Evolutionary conservation across 345 rosid species (phyloP).

Genomic region (Arabidopsis thaliana): DNA sequence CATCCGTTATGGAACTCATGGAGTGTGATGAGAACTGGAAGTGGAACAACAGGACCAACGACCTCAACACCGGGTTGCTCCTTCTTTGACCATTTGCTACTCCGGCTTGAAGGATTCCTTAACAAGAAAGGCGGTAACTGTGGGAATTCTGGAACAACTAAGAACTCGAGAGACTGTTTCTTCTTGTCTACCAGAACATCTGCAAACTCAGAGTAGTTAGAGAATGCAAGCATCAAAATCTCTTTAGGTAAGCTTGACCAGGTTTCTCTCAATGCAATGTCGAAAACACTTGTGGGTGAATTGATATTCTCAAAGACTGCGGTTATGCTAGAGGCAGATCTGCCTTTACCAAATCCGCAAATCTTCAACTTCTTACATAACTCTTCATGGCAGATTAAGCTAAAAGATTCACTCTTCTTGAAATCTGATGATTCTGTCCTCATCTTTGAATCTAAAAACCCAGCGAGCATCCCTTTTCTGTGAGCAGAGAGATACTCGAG

Average conservation of each 20-base stretch:
- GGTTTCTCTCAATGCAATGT: slow-evolving; percentile 57
- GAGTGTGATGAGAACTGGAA: slow-evolving; percentile 57
- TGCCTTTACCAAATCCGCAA: slow-evolving; percentile 54
- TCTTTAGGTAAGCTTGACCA: slow-evolving; percentile 70
- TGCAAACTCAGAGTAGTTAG: slow-evolving; percentile 59
- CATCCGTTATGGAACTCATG: slow-evolving; percentile 55
- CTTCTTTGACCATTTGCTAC: slow-evolving; percentile 62
- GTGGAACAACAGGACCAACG: slow-evolving; percentile 72
- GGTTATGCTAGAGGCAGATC: slow-evolving; percentile 52
- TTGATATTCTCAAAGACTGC: slow-evolving; percentile 53
- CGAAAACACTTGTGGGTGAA: slow-evolving; percentile 60
- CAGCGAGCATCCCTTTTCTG: slow-evolving; percentile 52
- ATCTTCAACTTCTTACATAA: slow-evolving; percentile 60
- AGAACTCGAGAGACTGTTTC: slow-evolving; percentile 60
- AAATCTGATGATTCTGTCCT: slow-evolving; percentile 32
- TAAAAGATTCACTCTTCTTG: slow-evolving; percentile 36
- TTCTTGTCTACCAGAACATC: slow-evolving; percentile 52
- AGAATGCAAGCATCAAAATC: slow-evolving; percentile 65
- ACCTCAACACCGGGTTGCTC: slow-evolving; percentile 51
- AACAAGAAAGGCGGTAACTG: slow-evolving; percentile 70
- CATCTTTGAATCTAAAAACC: slow-evolving; percentile 50
- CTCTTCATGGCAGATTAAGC: slow-evolving; percentile 50
- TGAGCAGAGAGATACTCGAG: slow-evolving; percentile 58
- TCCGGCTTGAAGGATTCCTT: slow-evolving; percentile 59
- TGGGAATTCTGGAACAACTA: slow-evolving; percentile 58